Conservation (phyloP, 2,329 filamentous ascomycete species). For the Fusarium virguliforme region DNA sequence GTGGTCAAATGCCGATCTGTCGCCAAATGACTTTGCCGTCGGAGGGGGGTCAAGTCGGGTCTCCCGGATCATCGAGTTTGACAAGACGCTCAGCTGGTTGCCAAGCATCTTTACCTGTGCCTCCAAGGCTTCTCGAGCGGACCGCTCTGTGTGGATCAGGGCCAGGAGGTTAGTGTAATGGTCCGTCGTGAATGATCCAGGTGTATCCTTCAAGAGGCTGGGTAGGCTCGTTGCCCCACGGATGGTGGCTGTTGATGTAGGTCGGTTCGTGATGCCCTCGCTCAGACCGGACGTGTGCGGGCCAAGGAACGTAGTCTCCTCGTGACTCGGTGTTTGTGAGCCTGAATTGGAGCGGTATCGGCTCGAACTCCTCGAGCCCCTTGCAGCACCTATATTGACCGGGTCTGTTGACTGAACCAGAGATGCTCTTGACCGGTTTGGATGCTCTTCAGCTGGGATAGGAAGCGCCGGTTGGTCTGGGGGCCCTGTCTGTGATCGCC, state of each 20-base stretch:
- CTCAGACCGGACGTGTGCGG: conserved; percentile 16
- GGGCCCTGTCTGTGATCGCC: conserved; percentile 54
- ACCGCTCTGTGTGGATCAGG: conserved; percentile 71
- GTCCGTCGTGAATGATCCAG: conserved; percentile 59
- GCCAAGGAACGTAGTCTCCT: conserved; percentile 63
- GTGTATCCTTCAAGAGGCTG: conserved; percentile 55
- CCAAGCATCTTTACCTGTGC: conserved; percentile 69
- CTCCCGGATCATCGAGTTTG: conserved; percentile 54
- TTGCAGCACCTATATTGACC: conserved; percentile 16
- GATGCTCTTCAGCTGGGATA: conserved; percentile 45
- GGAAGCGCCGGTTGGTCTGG: conserved; percentile 49
- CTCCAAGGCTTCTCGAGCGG: conserved; percentile 70
- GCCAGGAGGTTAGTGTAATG: conserved; percentile 67
- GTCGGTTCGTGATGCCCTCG: conserved; percentile 51
- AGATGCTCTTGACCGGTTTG: conserved; percentile 12
- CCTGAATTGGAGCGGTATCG: conserved; percentile 57
- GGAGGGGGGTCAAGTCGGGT: conserved; percentile 53
- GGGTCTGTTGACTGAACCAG: conserved; percentile 13
- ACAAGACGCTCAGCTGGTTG: conserved; percentile 65
- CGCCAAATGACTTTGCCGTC: conserved; percentile 57
- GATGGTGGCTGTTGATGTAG: conserved; percentile 65
- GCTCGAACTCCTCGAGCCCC: conserved; percentile 51
- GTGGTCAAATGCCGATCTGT: conserved; percentile 61
- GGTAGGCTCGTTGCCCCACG: conserved; percentile 65
- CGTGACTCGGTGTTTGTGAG: conserved; percentile 52